Conservation (phyloP, 1,284 basidiomycete species). For the Apiotrichum gamsii region DNA sequence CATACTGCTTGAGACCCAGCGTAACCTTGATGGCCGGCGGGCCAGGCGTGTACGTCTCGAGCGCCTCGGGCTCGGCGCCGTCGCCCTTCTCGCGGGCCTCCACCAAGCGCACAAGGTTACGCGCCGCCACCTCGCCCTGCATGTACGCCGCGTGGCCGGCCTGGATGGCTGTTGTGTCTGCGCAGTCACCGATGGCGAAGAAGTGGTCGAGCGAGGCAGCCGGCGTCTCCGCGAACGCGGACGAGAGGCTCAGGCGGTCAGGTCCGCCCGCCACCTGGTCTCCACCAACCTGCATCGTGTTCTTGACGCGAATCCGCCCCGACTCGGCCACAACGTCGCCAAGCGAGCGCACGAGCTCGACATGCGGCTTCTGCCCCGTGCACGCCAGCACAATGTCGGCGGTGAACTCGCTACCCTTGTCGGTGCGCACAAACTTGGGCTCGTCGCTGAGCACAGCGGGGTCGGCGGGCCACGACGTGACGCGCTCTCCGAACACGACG, state of each 20-base stretch:
- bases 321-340: slow-evolving; percentile 53
- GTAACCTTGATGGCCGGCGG: slow-evolving; percentile 64
- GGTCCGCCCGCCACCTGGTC: too few relatives aligned
- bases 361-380: slow-evolving; percentile 69
- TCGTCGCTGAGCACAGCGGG: slow-evolving; percentile 31
- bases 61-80: slow-evolving; percentile 49
- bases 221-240: too few relatives aligned
- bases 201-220: slow-evolving; percentile 32
- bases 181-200: slow-evolving; percentile 49
- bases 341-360: slow-evolving; percentile 54
- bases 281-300: slow-evolving; percentile 53
- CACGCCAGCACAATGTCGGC: slow-evolving; percentile 67
- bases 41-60: slow-evolving; percentile 57
- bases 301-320: slow-evolving; percentile 52
- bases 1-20: slow-evolving; percentile 54
- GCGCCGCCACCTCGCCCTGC: slow-evolving; percentile 50
- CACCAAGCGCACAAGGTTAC: slow-evolving; percentile 47
- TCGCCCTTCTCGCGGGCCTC: slow-evolving; percentile 15
- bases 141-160: slow-evolving; percentile 64
- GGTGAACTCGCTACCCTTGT: slow-evolving; percentile 56
- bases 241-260: too few relatives aligned
- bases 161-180: slow-evolving; percentile 49
- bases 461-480: slow-evolving; percentile 38
- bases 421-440: slow-evolving; percentile 52
- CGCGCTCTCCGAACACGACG: slow-evolving; percentile 47